Conservation (phyloP, 2,329 filamentous ascomycete genomes). For the Magnaporthiopsis poae region DNA sequence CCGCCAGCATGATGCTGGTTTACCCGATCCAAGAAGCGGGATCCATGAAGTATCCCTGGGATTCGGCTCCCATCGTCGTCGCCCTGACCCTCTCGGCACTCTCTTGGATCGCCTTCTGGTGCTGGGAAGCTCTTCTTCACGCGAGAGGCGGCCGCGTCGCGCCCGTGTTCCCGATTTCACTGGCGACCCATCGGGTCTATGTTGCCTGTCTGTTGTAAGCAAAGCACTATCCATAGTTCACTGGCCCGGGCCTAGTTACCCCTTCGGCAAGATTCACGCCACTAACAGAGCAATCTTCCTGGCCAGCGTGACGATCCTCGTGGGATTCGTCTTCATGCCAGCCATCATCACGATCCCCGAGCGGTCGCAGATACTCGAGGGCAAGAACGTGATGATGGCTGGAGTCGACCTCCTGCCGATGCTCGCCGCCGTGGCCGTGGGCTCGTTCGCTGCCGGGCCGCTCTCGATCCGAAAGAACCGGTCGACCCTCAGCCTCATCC, state of each 20-base stretch:
- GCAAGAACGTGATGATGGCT: conserved; percentile 40
- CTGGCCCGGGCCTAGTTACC: too few relatives aligned
- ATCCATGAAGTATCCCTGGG: conserved; percentile 41
- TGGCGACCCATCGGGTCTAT: conserved; percentile 40
- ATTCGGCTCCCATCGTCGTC: conserved; percentile 38
- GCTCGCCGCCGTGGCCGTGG: conserved; percentile 45
- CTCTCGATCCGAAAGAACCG: conserved; percentile 45
- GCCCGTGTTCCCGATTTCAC: conserved; percentile 44
- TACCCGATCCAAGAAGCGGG: conserved; percentile 49
- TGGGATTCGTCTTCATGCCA: conserved; percentile 47
- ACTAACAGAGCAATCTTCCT: background rate
- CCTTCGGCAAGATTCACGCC: background rate
- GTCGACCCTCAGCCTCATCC: conserved; percentile 40
- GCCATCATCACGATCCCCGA: conserved; percentile 51
- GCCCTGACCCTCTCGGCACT: conserved; percentile 37
- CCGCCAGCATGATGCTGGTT: conserved; percentile 43
- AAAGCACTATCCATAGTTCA: background rate
- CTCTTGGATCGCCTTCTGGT: conserved; percentile 38
- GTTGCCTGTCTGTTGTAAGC: conserved; percentile 37
- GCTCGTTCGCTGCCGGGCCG: conserved; percentile 44
- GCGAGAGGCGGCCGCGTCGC: conserved; percentile 31
- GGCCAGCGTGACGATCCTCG: conserved; percentile 42
- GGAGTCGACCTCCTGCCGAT: conserved; percentile 50
- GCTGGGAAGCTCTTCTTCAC: conserved; percentile 41
- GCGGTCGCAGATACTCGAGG: conserved; percentile 49